A percentile compares a stretch with the other conserved stretches of the same genome.
These are phyloP conservation scores for Termitomyces heimii DNA, from an alignment of 768 basidiomycete genomes.

Conservation along the genomic window DNA sequence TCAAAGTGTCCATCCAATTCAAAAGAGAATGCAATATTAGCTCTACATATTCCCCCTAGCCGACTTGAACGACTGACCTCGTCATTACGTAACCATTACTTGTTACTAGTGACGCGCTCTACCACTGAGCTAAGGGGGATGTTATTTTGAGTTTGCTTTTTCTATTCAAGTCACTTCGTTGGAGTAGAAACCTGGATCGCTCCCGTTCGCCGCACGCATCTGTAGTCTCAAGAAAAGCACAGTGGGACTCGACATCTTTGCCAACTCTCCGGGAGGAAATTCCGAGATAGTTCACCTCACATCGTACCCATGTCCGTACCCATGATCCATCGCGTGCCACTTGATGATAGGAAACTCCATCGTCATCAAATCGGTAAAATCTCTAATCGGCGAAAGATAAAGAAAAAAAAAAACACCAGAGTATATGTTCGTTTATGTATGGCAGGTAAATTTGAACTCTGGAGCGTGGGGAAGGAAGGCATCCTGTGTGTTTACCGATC, in stretches of 20 bases:
- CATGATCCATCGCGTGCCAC: too few species aligned
- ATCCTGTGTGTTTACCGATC: not conserved
- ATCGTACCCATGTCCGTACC: too few species aligned
- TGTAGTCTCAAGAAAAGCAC: too few species aligned
- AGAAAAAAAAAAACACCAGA: not conserved
- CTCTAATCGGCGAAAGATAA: not conserved
- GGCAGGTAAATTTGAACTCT: not conserved
- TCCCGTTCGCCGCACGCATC: too few species aligned
- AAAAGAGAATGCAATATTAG: too few species aligned
- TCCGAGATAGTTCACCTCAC: too few species aligned
- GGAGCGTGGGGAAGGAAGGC: not conserved
- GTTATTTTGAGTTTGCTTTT: too few species aligned
- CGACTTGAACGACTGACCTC: slow-evolving; percentile 16
- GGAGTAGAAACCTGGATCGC: too few species aligned
- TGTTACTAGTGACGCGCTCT: slow-evolving; percentile 30
- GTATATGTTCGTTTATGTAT: not conserved
- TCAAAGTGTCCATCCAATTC: too few species aligned
- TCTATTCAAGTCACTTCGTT: too few species aligned
- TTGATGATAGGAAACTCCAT: not conserved
- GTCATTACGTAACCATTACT: not conserved
- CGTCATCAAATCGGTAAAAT: not conserved
- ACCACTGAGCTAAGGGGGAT: slow-evolving; percentile 32
- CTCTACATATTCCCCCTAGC: slow-evolving; percentile 11
- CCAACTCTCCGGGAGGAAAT: too few species aligned
- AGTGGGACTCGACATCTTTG: too few species aligned